Evolutionary conservation across 495 filamentous ascomycete species (phyloP).

Genomic region (Penicillium chermesinum): DNA sequence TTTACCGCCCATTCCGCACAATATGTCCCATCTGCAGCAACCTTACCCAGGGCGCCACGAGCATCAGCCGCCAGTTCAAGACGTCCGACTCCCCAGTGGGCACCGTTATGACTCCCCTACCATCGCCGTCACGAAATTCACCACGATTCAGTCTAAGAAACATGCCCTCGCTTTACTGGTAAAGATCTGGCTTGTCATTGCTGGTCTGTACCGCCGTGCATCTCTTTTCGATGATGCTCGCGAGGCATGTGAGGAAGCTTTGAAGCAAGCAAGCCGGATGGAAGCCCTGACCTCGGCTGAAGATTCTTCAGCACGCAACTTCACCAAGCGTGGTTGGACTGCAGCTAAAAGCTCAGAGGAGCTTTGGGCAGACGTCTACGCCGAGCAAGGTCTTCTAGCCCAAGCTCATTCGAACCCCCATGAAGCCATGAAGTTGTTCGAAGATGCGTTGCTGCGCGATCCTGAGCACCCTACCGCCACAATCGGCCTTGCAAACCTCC

Average conservation of each 20-base stretch:
- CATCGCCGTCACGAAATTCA: conserved; percentile 32
- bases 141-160: conserved; percentile 42
- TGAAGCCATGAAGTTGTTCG: conserved; percentile 66
- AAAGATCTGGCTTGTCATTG: conserved; percentile 86
- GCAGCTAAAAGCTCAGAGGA: conserved; percentile 69
- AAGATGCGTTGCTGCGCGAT: conserved; percentile 68
- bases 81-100: conserved; percentile 43
- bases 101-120: conserved; percentile 45
- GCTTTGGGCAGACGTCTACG: conserved; percentile 72
- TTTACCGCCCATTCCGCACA: conserved; percentile 46
- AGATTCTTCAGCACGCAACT: conserved; percentile 45
- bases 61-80: conserved; percentile 47
- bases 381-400: conserved; percentile 69
- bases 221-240: conserved; percentile 69
- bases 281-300: conserved; percentile 38
- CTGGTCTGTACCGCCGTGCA: conserved; percentile 79
- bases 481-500: conserved; percentile 73
- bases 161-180: conserved; percentile 59
- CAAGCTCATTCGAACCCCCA: conserved; percentile 57
- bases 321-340: conserved; percentile 65
- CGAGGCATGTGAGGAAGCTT: conserved; percentile 77
- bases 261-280: conserved; percentile 53
- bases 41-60: conserved; percentile 43
- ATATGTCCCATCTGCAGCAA: conserved; percentile 38
- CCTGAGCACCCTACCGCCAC: conserved; percentile 75